phyloP scores from a whole-genome alignment of 306 rosid genomes.

The Ormosia semicastrata region DNA sequence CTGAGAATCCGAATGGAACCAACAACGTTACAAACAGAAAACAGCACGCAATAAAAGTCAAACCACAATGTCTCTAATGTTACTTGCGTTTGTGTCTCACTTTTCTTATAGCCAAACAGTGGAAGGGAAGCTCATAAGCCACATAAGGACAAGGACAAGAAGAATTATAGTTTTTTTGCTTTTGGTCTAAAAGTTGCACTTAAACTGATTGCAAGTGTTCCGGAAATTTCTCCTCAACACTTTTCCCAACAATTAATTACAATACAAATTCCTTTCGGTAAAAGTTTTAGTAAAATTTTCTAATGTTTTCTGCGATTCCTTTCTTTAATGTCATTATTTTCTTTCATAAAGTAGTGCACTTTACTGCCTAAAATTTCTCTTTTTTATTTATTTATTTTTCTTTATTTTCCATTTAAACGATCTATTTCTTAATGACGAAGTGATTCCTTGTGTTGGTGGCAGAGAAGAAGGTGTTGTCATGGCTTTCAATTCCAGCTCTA shows the following conservation, averaged over 20 bases:
- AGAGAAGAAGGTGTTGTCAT: slow-evolving; percentile 7
- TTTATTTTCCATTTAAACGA: background rate
- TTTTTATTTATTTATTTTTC: background rate
- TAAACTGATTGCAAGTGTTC: background rate
- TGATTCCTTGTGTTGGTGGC: background rate
- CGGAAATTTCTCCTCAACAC: background rate
- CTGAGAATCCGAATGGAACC: background rate
- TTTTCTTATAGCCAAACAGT: background rate
- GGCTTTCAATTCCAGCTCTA: slow-evolving; percentile 26
- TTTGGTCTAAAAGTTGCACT: background rate
- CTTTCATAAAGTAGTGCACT: too few relatives aligned
- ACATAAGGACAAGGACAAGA: too few relatives aligned
- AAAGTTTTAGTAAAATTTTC: too few relatives aligned
- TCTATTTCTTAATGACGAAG: background rate
- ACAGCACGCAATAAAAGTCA: background rate
- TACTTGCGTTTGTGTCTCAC: background rate
- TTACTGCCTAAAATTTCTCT: background rate
- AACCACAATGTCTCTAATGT: background rate
- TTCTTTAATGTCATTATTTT: background rate
- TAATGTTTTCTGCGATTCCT: background rate
- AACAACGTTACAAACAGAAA: background rate
- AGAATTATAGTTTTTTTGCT: background rate
- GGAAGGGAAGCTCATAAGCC: too few relatives aligned
- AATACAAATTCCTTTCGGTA: background rate
- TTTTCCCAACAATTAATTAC: background rate